phyloP scores from a whole-genome alignment of 352 stramenopile species.

The Phytophthora hibernalis region DNA sequence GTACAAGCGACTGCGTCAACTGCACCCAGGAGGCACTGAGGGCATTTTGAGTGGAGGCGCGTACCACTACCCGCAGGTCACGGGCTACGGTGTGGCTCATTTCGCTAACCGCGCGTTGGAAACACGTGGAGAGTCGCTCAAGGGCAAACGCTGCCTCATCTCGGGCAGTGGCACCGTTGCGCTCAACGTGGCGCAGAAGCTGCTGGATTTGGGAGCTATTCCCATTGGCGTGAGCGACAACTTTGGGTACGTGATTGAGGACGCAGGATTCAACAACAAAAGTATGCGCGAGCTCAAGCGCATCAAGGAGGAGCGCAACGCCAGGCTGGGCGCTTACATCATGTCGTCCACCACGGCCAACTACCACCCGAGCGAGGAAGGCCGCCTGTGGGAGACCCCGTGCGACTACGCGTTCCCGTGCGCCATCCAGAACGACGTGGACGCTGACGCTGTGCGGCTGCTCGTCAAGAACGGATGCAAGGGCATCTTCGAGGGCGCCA shows the following conservation, averaged over 20 bases:
- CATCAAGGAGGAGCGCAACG: conserved; percentile 86
- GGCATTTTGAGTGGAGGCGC: conserved; percentile 91
- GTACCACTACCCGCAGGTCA: conserved; percentile 93
- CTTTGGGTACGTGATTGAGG: conserved; percentile 96
- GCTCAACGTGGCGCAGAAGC: conserved; percentile 94
- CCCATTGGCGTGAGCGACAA: conserved; percentile 96
- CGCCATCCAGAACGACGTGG: conserved; percentile 95
- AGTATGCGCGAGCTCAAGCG: conserved; percentile 78
- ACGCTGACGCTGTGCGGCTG: conserved; percentile 69
- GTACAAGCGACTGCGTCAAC: conserved; percentile 96
- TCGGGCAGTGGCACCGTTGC: conserved; percentile 95
- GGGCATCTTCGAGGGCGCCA: conserved; percentile 88
- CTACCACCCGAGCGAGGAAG: conserved; percentile 85
- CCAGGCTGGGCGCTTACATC: conserved; percentile 85
- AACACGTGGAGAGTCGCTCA: conserved; percentile 91
- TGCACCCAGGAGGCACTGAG: conserved; percentile 81
- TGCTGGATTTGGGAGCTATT: conserved; percentile 96
- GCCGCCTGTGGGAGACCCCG: conserved; percentile 87
- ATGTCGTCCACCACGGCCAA: conserved; percentile 89
- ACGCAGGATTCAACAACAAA: conserved; percentile 84
- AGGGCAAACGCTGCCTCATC: conserved; percentile 97
- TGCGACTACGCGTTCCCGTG: conserved; percentile 98
- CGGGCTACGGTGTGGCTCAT: conserved; percentile 94
- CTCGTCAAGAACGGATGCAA: conserved; percentile 91
- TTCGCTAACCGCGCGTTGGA: conserved; percentile 96